Base-by-base conservation (phyloP, 345 rosid species). In the Heritiera fomes region DNA sequence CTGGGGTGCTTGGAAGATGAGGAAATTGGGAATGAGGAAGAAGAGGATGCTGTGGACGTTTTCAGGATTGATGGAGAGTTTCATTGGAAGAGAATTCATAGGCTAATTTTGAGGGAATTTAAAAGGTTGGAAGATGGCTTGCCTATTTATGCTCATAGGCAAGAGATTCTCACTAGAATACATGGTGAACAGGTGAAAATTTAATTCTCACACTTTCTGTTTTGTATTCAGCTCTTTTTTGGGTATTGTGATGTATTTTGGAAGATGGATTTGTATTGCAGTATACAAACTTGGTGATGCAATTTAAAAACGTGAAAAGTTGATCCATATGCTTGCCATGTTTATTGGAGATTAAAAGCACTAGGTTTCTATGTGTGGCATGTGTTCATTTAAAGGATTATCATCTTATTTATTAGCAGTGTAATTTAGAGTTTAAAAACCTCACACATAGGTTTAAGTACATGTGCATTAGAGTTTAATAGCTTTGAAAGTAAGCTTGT, bases 111-210 rank as follows among this genome's bases (percentile, higher is more conserved):
- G 53, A 88, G 95, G 80, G 98, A 93, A 83, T 86, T 90, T 83
- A 83, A 86, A 74, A 84, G 97, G 86, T 82, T 93, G 3, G 89
- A 91, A 61, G 91, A 88, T 86, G 95, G 97, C 7, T 75, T 93
- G 60, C 98, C 98, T 5, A 89, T 94, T 59, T 94, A 92, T 32
- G 85, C 89, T 13, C 75, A 74, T 75, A 78, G 97, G 76, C 81
- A 69, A 59, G 86, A 78, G 50, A 88, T 93, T 83, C 86, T 93
- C 79, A 75, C 49, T 69, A 75, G 40, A 77, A 84, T 94, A 76
- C 76, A 84, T 79, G 71, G 66, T 1, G 78, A 87, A 40, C 93
- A 90, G 97, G 97, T 94, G 69, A 66, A 53, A 12, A 7, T 23
- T 47, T 30, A 7, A 5, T 49, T 46, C 15, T 13, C 59, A 34